Evolutionary conservation across 2,329 filamentous ascomycete species (phyloP).

Genomic region (Botrytis hyacinthi): DNA sequence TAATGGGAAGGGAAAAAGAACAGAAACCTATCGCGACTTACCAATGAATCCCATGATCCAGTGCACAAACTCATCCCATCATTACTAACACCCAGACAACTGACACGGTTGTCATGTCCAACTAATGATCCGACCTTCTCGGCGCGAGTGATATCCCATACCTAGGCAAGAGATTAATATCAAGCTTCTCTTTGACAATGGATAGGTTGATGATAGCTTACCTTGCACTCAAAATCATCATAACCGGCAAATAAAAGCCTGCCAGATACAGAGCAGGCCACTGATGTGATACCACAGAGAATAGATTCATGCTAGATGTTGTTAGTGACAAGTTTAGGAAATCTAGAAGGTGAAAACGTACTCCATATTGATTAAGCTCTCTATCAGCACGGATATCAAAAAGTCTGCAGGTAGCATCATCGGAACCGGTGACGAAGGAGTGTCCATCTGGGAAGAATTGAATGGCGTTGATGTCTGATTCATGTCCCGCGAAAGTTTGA

Average conservation of each 20-base stretch:
- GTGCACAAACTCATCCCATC: constrained; percentile 99
- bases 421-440: constrained; percentile 95
- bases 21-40: constrained; percentile 50
- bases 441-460: constrained; percentile 99
- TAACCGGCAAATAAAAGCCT: constrained; percentile 95
- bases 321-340: constrained; percentile 26
- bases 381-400: constrained; percentile 98
- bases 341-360: constrained; percentile 43
- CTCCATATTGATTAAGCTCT: constrained; percentile 66
- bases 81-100: constrained; percentile 97
- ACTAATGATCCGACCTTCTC: constrained; percentile 96
- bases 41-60: constrained; percentile 98
- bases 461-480: constrained; percentile 98
- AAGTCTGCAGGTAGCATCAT: constrained; percentile 93
- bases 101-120: constrained; percentile 97
- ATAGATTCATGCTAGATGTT: constrained; percentile 82
- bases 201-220: constrained; percentile 45
- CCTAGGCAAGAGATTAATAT: constrained; percentile 51
- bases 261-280: constrained; percentile 95
- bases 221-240: constrained; percentile 99
- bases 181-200: neutral
- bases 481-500: constrained; percentile 96
- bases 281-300: constrained; percentile 95
- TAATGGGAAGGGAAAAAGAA: neutral
- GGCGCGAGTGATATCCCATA: constrained; percentile 95